Evolutionary conservation across 1,284 basidiomycete genomes (phyloP).

Genomic region (Dichomitus squalens): DNA sequence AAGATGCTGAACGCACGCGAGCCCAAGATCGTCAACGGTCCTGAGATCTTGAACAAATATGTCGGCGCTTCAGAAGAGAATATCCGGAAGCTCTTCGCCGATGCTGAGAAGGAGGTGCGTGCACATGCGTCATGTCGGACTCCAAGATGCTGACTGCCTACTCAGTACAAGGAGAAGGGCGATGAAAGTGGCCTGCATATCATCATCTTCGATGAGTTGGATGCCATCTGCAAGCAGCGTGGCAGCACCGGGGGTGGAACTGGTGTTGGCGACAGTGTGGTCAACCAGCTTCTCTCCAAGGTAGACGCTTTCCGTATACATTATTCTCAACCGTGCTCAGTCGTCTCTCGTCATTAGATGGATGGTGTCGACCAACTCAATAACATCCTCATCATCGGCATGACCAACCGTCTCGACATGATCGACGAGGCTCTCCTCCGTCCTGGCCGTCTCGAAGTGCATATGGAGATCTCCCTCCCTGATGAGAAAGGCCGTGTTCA

Average conservation of each 20-base stretch:
- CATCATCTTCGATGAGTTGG: constrained; percentile 99
- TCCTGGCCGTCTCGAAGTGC: constrained; percentile 98
- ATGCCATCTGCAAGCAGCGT: constrained; percentile 99
- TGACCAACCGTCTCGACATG: constrained; percentile 99
- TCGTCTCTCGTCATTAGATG: constrained; percentile 62
- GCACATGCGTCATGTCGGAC: neutral
- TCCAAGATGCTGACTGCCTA: neutral
- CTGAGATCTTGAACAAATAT: constrained; percentile 97
- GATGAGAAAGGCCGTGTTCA: constrained; percentile 93
- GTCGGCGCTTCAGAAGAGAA: constrained; percentile 99
- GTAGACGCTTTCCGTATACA: constrained; percentile 38
- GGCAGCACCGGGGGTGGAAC: constrained; percentile 90
- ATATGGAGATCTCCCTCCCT: constrained; percentile 98
- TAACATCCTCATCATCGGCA: constrained; percentile 99
- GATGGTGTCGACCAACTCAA: constrained; percentile 99
- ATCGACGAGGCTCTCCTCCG: constrained; percentile 98
- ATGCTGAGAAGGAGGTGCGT: constrained; percentile 94
- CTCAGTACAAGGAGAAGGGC: constrained; percentile 94
- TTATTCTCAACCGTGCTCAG: neutral
- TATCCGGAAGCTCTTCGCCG: constrained; percentile 95
- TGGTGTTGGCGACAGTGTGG: constrained; percentile 97
- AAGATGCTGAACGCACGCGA: constrained; percentile 99
- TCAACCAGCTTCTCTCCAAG: constrained; percentile 98
- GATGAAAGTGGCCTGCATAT: constrained; percentile 98
- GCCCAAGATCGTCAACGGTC: constrained; percentile 98